Conservation (phyloP, 1,284 basidiomycete species). For the Apiotrichum gamsii region DNA sequence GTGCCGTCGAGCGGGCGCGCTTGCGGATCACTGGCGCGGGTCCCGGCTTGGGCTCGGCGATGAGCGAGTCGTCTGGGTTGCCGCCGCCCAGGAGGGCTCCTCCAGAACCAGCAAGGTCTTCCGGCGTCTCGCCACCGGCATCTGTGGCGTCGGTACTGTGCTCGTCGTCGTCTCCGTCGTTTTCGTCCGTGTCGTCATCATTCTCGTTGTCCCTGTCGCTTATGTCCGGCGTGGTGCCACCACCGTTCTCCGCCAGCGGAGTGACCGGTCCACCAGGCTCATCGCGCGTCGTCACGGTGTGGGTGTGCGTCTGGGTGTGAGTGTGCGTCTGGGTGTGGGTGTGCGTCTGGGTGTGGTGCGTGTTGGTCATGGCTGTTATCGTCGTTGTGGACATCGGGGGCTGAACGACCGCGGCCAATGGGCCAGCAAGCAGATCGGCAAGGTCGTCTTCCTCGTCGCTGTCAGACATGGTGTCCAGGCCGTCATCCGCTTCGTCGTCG, state of each 20-base stretch:
- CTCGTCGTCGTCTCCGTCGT: conserved; percentile 8
- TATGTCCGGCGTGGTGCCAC: too few relatives aligned
- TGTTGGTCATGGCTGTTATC: conserved; percentile 16
- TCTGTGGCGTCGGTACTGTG: conserved; percentile 4
- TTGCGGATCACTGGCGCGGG: not conserved
- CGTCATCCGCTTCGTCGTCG: conserved; percentile 32
- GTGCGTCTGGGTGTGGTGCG: conserved; percentile 12
- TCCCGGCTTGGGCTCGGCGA: not conserved
- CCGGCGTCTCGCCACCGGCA: not conserved
- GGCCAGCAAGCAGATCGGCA: conserved; percentile 2
- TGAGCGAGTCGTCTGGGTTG: not conserved
- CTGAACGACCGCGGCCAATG: not conserved
- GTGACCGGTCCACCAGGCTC: too few relatives aligned
- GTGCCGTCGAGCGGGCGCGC: not conserved
- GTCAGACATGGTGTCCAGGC: conserved; percentile 35
- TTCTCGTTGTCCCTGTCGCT: too few relatives aligned
- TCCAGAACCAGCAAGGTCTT: too few relatives aligned
- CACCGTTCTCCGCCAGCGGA: not conserved
- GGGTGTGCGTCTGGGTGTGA: not conserved
- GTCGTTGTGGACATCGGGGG: not conserved
- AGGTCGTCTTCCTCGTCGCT: conserved; percentile 45
- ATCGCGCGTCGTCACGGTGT: not conserved
- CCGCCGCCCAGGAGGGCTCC: too few relatives aligned
- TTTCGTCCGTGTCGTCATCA: not conserved
- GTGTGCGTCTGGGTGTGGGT: too few relatives aligned